Conservation (phyloP, 768 basidiomycete genomes). For the Naganishia randhawae region DNA sequence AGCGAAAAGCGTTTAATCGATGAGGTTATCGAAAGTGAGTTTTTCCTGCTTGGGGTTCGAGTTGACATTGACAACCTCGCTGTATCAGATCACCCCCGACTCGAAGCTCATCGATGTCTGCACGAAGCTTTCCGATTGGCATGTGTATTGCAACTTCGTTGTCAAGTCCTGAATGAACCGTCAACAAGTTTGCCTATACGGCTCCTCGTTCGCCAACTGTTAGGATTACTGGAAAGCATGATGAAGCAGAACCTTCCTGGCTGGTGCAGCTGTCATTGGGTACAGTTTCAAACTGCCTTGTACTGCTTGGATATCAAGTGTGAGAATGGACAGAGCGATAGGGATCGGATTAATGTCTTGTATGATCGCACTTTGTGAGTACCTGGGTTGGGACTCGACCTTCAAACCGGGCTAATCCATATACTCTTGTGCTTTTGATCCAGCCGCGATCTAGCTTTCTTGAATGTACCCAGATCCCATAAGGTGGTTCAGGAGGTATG, state of each 20-base stretch:
- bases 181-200: slow-evolving; percentile 35
- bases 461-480: slow-evolving; percentile 34
- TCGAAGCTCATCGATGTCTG: slow-evolving; percentile 38
- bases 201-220: slow-evolving; percentile 35
- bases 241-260: slow-evolving; percentile 34
- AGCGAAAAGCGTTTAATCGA: slow-evolving; percentile 35
- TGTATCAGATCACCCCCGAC: slow-evolving; percentile 33
- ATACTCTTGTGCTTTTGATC: background rate
- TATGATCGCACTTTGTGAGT: slow-evolving; percentile 37
- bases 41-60: too few relatives aligned
- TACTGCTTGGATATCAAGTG: slow-evolving; percentile 29
- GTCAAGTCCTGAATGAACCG: slow-evolving; percentile 35
- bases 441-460: slow-evolving; percentile 34
- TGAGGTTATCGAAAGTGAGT: slow-evolving; percentile 32
- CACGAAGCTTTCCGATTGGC: slow-evolving; percentile 42
- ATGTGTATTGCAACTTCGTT: slow-evolving; percentile 33
- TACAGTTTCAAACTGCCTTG: slow-evolving; percentile 36
- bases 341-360: slow-evolving; percentile 33
- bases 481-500: slow-evolving; percentile 40
- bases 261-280: slow-evolving; percentile 39
- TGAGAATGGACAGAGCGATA: slow-evolving; percentile 31
- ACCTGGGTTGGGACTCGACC: background rate
- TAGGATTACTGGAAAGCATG: slow-evolving; percentile 41
- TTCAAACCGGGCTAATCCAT: background rate
- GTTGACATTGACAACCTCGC: background rate